Evolutionary conservation across 345 rosid genomes (phyloP), one percentile per base, ranked within the genome.

Genomic region (Corymbia maculata): DNA sequence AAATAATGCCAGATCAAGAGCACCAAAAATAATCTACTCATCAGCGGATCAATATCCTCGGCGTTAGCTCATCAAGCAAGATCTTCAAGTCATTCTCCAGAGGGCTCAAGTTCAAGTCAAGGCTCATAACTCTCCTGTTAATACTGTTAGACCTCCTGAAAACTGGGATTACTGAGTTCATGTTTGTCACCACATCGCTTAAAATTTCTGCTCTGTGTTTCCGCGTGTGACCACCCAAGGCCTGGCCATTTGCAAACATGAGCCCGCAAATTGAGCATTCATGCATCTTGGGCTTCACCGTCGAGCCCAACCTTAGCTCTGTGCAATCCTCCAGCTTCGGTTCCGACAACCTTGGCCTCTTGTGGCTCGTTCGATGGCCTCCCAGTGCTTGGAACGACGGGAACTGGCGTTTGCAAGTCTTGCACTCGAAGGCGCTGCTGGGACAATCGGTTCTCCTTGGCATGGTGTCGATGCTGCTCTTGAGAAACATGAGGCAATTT

Each of bases 331-430:
- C 55, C 75, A n/a, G 47, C 47, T 86, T 86, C 13, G n/a, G 88
- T 22, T 15, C 51, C 8, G 10, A 13, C 51, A 87, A 87, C 79
- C 88, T 86, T 0, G 87, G 89, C 87, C 87, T 90, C 89, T 88
- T 93, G 89, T 93, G 94, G 86, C 94, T 93, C 4, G 93, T 92
- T 10, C 93, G 90, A 86, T 93, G 94, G 68, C 94, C 94, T 26
- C 93, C 94, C 15, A 93, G 51, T 2, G 93, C 94, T 85, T 90
- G 93, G 59, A 92, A 93, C 49, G 94, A 91, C 5, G 89, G 32
- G 87, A 93, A 91, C 75, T 55, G 84, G 79, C 59, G 89, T 49
- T 89, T 79, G 85, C 94, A 93, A 3, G 93, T 92, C 88, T 93
- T 93, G 92, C 94, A 93, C n/a, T 55, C 68, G 52, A 92, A 93